Base-by-base conservation (phyloP, 2,329 filamentous ascomycete genomes). In the Moelleriella libera region DNA sequence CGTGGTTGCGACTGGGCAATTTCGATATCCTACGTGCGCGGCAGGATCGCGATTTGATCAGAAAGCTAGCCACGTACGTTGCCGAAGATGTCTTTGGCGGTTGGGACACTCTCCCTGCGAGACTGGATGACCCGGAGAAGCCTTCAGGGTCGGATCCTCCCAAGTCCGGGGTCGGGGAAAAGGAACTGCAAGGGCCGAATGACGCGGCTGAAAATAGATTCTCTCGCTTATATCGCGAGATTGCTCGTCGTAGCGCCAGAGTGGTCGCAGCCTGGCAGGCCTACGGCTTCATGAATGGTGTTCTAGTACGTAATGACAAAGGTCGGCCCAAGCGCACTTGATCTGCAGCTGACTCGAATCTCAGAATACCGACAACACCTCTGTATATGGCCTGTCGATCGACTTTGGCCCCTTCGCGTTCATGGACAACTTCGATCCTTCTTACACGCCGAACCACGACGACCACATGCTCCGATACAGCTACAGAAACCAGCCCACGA, bases 241-340 rank as follows among this genome's bases (percentile, higher is more conserved):
- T 98, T 48, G 81, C 82, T 4, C 80, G 88, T 41, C 78, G 86
- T 32, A 98, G 96, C 60, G 92, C 92, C 1, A 72, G 75, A 49
- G 94, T 85, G 0, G 89, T 97, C 2, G 92, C 92, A 9, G 78
- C 83, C 54, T 97, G 92, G 90, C 94, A 98, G 68, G 88, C 88
- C 0, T 97, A 97, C 59, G 92, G 88, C n/a, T 98, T 98, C 68
- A 97, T 94, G 75, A 98, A 98, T 58, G 92, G 92, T 43, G 92
- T 98, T 4, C 71, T 98, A 49, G 65, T 67, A 53, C 52, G 60
- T 53, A 9, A 6, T 10, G 2, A 9, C 9, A 8, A 8, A 28
- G 8, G n/a, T 8, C 40, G 40, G 8, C 40, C 40, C 11, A 7
- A 8, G 10, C 5, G 40, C 7, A n/a, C 9, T 8, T n/a, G 21